Evolutionary conservation across 2,329 filamentous ascomycete genomes (phyloP), one percentile per base, ranked within the genome.

Genomic region (Curvularia hawaiiensis): DNA sequence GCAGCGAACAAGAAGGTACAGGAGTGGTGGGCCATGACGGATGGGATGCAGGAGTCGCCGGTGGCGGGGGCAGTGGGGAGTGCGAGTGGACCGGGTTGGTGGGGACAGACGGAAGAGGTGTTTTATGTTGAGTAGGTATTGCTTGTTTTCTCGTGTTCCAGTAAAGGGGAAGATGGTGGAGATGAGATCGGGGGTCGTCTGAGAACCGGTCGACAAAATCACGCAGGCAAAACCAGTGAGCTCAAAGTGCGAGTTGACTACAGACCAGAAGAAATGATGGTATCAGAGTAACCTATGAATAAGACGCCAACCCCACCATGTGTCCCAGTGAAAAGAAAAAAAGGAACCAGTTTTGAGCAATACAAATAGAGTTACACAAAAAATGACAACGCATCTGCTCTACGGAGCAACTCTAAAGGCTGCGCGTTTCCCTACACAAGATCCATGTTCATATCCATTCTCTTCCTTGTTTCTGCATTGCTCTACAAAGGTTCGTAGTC

Each of bases 21-120:
- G 54, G 87, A 90, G 74, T 94, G 90, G 91, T 94, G 90, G 90
- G 79, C 79, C 56, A 88, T 93, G 86, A 93, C 90, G 49, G 90
- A 94, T 74, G 80, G 81, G 14, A 91, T 88, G 81, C 90, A 93
- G 77, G 88, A 80, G 61, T 75, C 67, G 7, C 71, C 89, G 30
- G 82, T 84, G 63, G 80, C 83, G 6, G 87, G 85, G 2, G 71
- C 72, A 16, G 59, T 62, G 26, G 71, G 71, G 11, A 71, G 67
- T 28, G 57, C 52, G 16, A 59, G 54, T 2, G 70, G 67, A 22
- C 68, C 69, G 0, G 81, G 81, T 11, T 90, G 88, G 88, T 91
- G 88, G 88, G 87, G 84, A 69, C 82, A 82, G 2, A 72, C 88
- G 20, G 86, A 90, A 71, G 88, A 90, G 77, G 87, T 90, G 3